Evolutionary conservation across 768 basidiomycete genomes (phyloP), one percentile per base, ranked within the genome.

Genomic region (Cystobasidium onofrii): DNA sequence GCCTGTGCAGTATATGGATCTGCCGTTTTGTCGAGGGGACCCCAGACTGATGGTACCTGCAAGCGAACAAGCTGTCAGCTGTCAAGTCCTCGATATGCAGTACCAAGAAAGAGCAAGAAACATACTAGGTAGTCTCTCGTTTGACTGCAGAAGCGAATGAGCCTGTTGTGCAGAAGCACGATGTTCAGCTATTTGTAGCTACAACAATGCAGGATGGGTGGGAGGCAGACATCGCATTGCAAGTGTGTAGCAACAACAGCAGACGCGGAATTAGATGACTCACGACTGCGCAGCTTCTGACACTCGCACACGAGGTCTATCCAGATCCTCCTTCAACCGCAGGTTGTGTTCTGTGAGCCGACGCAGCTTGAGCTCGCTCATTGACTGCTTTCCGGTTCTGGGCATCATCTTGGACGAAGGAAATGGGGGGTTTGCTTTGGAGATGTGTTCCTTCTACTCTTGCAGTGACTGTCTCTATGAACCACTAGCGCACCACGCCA

Each of bases 321-420:
- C 87, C 75, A 97, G 83, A 81, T 97, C 94, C 80, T 96, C 94
- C 79, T 88, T 84, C 80, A 96, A 82, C 76, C 94, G 86, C 81
- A 90, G 88, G 80, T 95, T 97, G 83, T 96, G 92, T 83, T 97
- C 94, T 64, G 89, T 90, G 80, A 97, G 84, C 46, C 94, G 85
- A 43, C 93, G 87, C 76, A 96, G 88, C 86, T 95, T 96, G 80
- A 96, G 89, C 86, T 96, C 94, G 63, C 90, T 91, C 92, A 97
- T 95, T 79, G 91, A 91, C 86, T 93, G 92, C 86, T 84, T 84
- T 75, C 82, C 82, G 10, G 83, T 83, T 63, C 84, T 78, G 54
- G 50, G 50, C 69, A 71, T 71, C 69, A 71, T 71, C 54, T 55
- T 60, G 69, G 31, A 13, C 12, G 55, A 31, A 20, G 61, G 33